Conservation (phyloP, 2,329 filamentous ascomycete genomes). For the Moelleriella libera region DNA sequence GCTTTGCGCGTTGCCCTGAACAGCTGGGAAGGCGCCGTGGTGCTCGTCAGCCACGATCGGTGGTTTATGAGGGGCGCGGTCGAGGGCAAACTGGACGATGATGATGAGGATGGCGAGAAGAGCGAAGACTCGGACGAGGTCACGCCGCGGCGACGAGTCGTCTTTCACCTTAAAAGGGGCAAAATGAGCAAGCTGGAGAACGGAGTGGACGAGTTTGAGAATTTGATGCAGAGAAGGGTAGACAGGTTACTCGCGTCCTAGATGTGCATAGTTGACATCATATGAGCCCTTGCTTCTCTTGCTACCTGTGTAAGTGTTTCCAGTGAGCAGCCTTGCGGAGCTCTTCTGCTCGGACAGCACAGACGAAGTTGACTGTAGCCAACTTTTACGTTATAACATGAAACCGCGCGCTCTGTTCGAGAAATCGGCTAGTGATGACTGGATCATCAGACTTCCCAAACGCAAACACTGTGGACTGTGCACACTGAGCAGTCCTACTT, state of each 20-base stretch:
- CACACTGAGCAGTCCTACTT: too few species aligned
- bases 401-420: too few species aligned
- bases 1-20: constrained; percentile 54
- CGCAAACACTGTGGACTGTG: too few species aligned
- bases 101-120: constrained; percentile 16
- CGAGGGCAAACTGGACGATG: constrained; percentile 20
- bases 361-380: too few species aligned
- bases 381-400: too few species aligned
- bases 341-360: too few species aligned
- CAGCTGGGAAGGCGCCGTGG: constrained; percentile 57
- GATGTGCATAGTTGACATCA: neutral
- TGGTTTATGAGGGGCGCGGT: constrained; percentile 67
- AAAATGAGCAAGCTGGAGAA: constrained; percentile 38
- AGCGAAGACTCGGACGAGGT: constrained; percentile 25
- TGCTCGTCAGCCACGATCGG: constrained; percentile 70
- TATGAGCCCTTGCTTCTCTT: too few species aligned
- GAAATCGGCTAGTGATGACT: too few species aligned
- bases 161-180: constrained; percentile 47
- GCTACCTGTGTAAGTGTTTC: too few species aligned
- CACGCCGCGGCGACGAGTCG: constrained; percentile 30
- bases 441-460: too few species aligned
- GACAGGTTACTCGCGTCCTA: constrained; percentile 20
- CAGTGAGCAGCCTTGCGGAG: too few species aligned
- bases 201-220: constrained; percentile 54
- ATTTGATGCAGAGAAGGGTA: constrained; percentile 45